Percentiles rank a stretch among this genome's conserved stretches.
These are phyloP conservation scores for Sugiyamaella castrensis DNA, from an alignment of 1,139 yeast species.

Conservation along the genomic window DNA sequence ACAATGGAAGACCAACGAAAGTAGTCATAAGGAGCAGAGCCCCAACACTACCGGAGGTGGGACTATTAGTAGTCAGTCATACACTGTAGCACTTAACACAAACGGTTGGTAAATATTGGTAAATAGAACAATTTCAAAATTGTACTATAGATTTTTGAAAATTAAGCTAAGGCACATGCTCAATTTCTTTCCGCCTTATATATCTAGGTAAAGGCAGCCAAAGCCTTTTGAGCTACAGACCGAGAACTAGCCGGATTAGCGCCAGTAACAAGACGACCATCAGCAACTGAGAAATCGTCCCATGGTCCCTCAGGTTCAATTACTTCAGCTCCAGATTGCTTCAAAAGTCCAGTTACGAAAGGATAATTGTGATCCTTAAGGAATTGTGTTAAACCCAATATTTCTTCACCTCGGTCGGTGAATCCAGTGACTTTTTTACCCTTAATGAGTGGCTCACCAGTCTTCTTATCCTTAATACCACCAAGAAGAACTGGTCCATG, in stretches of 20 bases:
- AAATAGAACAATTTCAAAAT: too few relatives aligned
- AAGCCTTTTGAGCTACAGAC: constrained; percentile 45
- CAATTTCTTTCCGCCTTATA: too few relatives aligned
- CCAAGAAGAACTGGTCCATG: constrained; percentile 62
- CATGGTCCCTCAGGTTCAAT: constrained; percentile 50
- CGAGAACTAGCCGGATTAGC: constrained; percentile 60
- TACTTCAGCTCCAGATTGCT: constrained; percentile 41
- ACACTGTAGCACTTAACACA: too few relatives aligned
- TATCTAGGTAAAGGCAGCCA: constrained; percentile 17
- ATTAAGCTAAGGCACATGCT: too few relatives aligned
- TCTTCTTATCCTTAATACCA: constrained; percentile 42
- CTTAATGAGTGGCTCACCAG: constrained; percentile 47
- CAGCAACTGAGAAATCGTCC: constrained; percentile 50
- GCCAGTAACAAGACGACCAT: constrained; percentile 59
- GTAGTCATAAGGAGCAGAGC: too few relatives aligned
- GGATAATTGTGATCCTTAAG: constrained; percentile 39
- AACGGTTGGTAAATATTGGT: too few relatives aligned
- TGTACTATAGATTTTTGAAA: too few relatives aligned
- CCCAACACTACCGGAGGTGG: too few relatives aligned
- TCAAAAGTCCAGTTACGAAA: constrained; percentile 17
- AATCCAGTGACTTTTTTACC: constrained; percentile 61
- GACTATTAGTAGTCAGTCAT: too few relatives aligned
- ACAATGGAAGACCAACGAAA: too few relatives aligned
- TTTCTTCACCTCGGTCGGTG: constrained; percentile 53
- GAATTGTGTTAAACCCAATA: constrained; percentile 39